Conservation (phyloP, 1,284 basidiomycete genomes). For the Ganoderma lucidum region DNA sequence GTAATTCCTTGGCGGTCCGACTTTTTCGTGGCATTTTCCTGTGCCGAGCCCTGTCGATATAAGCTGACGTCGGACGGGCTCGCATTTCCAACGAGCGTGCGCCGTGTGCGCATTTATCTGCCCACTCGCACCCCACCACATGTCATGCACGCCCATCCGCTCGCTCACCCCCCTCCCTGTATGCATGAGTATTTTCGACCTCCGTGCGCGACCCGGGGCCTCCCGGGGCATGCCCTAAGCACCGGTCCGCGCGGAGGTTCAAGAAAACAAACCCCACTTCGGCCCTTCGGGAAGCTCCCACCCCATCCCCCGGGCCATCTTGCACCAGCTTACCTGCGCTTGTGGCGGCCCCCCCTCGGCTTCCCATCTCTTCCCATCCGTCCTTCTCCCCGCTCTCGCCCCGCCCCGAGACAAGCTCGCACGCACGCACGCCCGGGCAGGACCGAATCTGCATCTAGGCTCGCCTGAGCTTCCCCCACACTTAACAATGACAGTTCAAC, state of each 20-base stretch:
- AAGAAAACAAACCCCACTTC: not conserved
- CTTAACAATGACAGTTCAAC: not conserved
- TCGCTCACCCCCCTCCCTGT: not conserved
- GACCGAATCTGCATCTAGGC: not conserved
- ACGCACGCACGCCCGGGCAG: not conserved
- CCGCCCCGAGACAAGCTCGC: not conserved
- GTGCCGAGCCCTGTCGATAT: not conserved
- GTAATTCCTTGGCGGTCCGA: conserved; percentile 14
- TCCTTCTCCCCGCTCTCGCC: not conserved
- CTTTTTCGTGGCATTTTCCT: conserved; percentile 2
- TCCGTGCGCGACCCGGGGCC: conserved; percentile 21
- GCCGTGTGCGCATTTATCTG: conserved; percentile 1
- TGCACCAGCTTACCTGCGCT: conserved; percentile 21
- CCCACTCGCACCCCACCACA: not conserved
- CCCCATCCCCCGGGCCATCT: conserved; percentile 8
- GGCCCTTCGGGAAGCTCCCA: not conserved
- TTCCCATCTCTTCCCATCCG: not conserved
- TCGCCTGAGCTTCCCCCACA: not conserved
- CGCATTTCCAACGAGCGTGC: not conserved
- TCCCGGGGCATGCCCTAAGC: conserved; percentile 26
- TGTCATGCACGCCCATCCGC: not conserved
- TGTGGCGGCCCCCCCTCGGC: not conserved
- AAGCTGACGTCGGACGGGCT: not conserved
- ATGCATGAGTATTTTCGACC: not conserved
- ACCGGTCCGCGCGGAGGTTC: conserved; percentile 23